These are phyloP conservation scores for Salvia splendens DNA, from an alignment of 257 asterid genomes.

Conservation along the genomic window DNA sequence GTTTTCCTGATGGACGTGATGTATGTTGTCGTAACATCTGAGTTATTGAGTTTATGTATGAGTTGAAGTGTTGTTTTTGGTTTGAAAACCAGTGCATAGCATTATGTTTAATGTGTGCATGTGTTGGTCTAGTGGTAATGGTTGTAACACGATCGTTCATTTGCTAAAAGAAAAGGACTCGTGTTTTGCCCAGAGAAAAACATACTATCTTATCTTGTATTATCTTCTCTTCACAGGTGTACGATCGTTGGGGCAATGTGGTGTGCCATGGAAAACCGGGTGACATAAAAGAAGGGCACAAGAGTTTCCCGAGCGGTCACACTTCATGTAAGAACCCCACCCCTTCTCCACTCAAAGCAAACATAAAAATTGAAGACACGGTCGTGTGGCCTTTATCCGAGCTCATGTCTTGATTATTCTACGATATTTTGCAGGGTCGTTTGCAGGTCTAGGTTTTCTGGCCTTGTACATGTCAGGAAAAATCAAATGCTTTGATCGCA, in stretches of 20 bases:
- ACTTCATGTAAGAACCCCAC: constrained; percentile 54
- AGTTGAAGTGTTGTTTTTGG: not conserved
- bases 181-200: too few relatives aligned
- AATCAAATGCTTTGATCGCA: constrained; percentile 72
- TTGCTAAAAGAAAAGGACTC: too few relatives aligned
- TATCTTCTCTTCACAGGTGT: constrained; percentile 42
- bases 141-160: too few relatives aligned
- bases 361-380: not conserved
- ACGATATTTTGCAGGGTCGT: constrained; percentile 63
- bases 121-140: too few relatives aligned
- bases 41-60: not conserved
- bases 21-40: constrained; percentile 39
- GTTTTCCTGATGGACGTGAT: constrained; percentile 81
- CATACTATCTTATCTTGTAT: not conserved
- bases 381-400: not conserved
- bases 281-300: constrained; percentile 83
- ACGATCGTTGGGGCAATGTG: constrained; percentile 68
- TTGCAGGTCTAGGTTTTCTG: constrained; percentile 87
- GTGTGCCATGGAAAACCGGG: constrained; percentile 61
- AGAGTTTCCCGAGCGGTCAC: constrained; percentile 95
- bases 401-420: too few relatives aligned
- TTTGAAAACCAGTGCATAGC: not conserved
- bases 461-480: constrained; percentile 74
- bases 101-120: too few relatives aligned
- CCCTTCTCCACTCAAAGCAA: too few relatives aligned